Conservation (phyloP, 192 early-diverging fungal species). For the Funneliformis geosporum region DNA sequence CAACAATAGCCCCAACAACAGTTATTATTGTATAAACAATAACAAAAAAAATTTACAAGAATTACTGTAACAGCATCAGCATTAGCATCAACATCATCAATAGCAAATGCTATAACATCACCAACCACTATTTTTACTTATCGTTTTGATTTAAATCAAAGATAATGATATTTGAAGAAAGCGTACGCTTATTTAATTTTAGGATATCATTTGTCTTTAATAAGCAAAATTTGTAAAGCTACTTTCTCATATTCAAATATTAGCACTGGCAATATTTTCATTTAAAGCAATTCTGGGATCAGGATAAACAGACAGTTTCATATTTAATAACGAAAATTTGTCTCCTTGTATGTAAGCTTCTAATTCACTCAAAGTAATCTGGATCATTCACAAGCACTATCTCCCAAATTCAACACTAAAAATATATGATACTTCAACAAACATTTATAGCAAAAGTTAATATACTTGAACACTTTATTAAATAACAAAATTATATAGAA, state of each 20-base stretch:
- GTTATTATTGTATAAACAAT: neutral
- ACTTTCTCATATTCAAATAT: slow-evolving; percentile 6
- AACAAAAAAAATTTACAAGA: too few relatives aligned
- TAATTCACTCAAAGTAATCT: too few relatives aligned
- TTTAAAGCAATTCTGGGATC: neutral
- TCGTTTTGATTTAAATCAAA: slow-evolving; percentile 32
- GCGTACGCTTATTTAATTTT: slow-evolving; percentile 28
- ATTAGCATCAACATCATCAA: slow-evolving; percentile 9
- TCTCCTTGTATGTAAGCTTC: slow-evolving; percentile 25
- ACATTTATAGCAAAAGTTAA: too few relatives aligned
- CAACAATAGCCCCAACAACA: neutral
- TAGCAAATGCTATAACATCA: neutral
- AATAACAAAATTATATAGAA: too few relatives aligned
- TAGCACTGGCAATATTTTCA: slow-evolving; percentile 9
- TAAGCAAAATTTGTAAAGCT: slow-evolving; percentile 11
- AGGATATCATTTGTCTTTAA: slow-evolving; percentile 28
- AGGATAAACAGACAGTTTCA: slow-evolving; percentile 4
- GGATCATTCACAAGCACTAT: too few relatives aligned
- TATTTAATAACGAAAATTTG: slow-evolving; percentile 5
- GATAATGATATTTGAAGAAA: slow-evolving; percentile 39
- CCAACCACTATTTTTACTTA: slow-evolving; percentile 15
- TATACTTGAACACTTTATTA: too few relatives aligned
- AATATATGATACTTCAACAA: too few relatives aligned
- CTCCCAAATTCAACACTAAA: too few relatives aligned
- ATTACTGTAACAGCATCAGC: too few relatives aligned